phyloP scores from a whole-genome alignment of 306 rosid genomes.

The Potentilla sterilis region DNA sequence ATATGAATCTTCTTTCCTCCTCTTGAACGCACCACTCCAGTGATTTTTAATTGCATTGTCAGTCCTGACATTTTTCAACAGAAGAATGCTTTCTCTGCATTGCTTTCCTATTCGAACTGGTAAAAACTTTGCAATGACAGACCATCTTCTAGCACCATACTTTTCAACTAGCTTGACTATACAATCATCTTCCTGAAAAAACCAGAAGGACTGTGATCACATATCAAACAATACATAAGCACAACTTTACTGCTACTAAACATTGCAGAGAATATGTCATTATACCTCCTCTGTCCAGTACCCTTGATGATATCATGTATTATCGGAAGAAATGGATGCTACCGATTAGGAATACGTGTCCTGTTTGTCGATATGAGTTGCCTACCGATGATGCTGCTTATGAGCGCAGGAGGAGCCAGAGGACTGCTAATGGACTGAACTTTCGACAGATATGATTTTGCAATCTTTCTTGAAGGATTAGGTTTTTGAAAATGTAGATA shows the following conservation, averaged over 20 bases:
- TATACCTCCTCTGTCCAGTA: conserved; percentile 61
- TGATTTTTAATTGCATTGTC: conserved; percentile 66
- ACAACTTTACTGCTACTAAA: not conserved
- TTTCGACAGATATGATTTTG: conserved; percentile 25
- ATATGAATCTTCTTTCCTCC: conserved; percentile 37
- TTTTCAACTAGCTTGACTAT: conserved; percentile 42
- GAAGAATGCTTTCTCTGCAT: conserved; percentile 54
- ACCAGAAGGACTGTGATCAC: conserved; percentile 5
- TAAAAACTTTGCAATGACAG: conserved; percentile 44
- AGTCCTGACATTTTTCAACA: conserved; percentile 39
- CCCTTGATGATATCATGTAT: conserved; percentile 66
- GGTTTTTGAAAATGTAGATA: conserved; percentile 40
- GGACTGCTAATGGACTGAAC: conserved; percentile 30
- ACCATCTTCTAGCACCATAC: conserved; percentile 54
- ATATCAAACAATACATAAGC: conserved; percentile 5
- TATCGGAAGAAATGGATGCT: no score
- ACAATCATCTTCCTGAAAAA: conserved; percentile 54
- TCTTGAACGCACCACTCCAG: conserved; percentile 62
- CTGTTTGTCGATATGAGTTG: conserved; percentile 78
- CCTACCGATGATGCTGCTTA: conserved; percentile 71
- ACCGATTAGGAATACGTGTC: conserved; percentile 83
- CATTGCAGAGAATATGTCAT: conserved; percentile 16
- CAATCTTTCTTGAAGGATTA: conserved; percentile 29
- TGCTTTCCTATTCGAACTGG: conserved; percentile 69
- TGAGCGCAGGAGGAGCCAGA: conserved; percentile 54